Conservation (phyloP, 192 early-diverging fungal genomes). For the Irineochytrium annulatum region DNA sequence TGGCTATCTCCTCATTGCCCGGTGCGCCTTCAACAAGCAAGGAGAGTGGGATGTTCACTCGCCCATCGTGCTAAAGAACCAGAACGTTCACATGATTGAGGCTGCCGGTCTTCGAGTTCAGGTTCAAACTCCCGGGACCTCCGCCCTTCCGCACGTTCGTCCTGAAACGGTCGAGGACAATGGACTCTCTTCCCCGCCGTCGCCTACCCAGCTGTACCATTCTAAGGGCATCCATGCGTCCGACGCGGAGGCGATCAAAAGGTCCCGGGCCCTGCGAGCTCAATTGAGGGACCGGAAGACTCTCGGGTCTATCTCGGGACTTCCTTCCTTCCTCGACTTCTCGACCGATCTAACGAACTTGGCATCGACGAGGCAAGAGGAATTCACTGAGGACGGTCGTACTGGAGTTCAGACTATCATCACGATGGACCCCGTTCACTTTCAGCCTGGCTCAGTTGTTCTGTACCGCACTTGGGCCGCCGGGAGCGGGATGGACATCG, state of each 20-base stretch:
- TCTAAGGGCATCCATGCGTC: not conserved
- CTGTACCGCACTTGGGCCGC: slow-evolving; percentile 49
- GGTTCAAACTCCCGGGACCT: slow-evolving; percentile 17
- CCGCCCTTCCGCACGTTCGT: slow-evolving; percentile 9
- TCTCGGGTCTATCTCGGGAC: slow-evolving; percentile 50
- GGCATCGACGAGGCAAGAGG: slow-evolving; percentile 13
- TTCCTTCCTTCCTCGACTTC: slow-evolving; percentile 53
- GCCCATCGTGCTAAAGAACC: slow-evolving; percentile 44
- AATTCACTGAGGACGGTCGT: slow-evolving; percentile 21
- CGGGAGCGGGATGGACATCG: slow-evolving; percentile 39
- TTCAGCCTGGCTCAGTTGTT: slow-evolving; percentile 83
- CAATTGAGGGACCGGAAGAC: slow-evolving; percentile 17
- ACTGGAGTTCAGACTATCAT: slow-evolving; percentile 38
- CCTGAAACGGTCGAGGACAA: slow-evolving; percentile 8
- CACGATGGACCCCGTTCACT: slow-evolving; percentile 49
- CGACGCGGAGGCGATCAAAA: slow-evolving; percentile 21
- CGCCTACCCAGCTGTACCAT: slow-evolving; percentile 33
- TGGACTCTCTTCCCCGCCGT: slow-evolving; percentile 7
- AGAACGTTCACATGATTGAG: slow-evolving; percentile 40
- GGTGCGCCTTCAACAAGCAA: slow-evolving; percentile 70
- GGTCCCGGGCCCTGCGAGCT: slow-evolving; percentile 10
- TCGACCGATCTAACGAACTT: slow-evolving; percentile 27
- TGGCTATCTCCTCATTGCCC: slow-evolving; percentile 87
- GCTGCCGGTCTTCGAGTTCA: slow-evolving; percentile 33
- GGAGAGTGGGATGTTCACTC: slow-evolving; percentile 31